These are phyloP conservation scores for Aspergillus transmontanensis DNA, from an alignment of 2,329 filamentous ascomycete species.

Conservation along the genomic window DNA sequence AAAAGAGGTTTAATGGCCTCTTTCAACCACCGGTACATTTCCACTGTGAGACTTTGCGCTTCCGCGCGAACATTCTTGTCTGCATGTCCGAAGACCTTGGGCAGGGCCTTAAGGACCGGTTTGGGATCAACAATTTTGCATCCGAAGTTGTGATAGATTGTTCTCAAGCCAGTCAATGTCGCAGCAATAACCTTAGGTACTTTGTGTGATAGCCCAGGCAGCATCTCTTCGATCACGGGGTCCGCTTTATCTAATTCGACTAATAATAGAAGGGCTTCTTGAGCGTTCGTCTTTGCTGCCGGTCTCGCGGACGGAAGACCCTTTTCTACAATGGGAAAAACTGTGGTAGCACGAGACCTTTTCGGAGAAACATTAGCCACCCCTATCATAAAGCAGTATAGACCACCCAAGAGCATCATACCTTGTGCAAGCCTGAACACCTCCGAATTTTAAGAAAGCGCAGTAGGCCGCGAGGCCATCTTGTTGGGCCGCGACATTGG, in stretches of 20 bases:
- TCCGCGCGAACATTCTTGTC: slow-evolving; percentile 98
- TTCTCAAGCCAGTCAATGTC: slow-evolving; percentile 73
- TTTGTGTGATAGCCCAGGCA: slow-evolving; percentile 82
- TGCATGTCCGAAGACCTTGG: slow-evolving; percentile 91
- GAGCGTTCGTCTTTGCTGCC: slow-evolving; percentile 80
- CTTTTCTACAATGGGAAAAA: slow-evolving; percentile 85
- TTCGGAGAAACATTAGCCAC: neutral
- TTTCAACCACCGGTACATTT: slow-evolving; percentile 94
- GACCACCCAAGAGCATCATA: slow-evolving; percentile 34
- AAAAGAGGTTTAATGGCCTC: slow-evolving; percentile 99
- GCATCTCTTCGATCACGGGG: slow-evolving; percentile 85
- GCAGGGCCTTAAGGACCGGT: slow-evolving; percentile 80
- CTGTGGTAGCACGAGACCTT: slow-evolving; percentile 73
- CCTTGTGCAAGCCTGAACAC: slow-evolving; percentile 74
- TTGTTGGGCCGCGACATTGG: slow-evolving; percentile 94
- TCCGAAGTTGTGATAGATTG: slow-evolving; percentile 90
- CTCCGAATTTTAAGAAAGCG: slow-evolving; percentile 89
- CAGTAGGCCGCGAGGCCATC: slow-evolving; percentile 87
- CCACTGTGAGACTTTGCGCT: slow-evolving; percentile 85
- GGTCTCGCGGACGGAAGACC: slow-evolving; percentile 84
- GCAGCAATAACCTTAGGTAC: slow-evolving; percentile 84
- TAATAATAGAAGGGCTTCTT: slow-evolving; percentile 85
- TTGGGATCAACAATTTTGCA: slow-evolving; percentile 95
- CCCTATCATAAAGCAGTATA: neutral
- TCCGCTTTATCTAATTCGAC: slow-evolving; percentile 85